Base-by-base conservation (phyloP, 352 stramenopile species). In the Phytopythium cucurbitacearum region DNA sequence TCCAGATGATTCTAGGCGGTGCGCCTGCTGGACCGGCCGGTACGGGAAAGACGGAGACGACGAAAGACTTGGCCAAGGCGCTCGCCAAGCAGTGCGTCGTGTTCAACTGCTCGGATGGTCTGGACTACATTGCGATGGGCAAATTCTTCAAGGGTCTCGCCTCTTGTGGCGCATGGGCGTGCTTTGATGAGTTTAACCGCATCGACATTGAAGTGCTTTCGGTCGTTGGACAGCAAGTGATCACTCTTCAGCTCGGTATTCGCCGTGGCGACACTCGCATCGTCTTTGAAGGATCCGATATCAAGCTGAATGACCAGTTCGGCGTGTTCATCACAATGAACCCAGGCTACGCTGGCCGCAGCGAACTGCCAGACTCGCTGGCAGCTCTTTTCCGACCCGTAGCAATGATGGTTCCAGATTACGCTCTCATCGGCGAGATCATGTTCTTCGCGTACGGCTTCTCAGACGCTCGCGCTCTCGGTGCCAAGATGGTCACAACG, bases 251-350 rank as follows among this genome's bases (percentile, higher is more conserved):
- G 58, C 84, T 97, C 37, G 93, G 86, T 5, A 96, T 96, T 62
- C 75, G 85, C 13, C 81, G 86, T 13, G 71, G 85, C 40, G 79
- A 95, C 45, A 91, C 96, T 57, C 67, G 91, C 0, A 96, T 97
- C 45, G 62, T 97, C 32, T 98, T 98, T 59, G 92, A 97, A 69
- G 94, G 89, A 50, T 97, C 87, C 1, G 91, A 98, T 36, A 98
- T 98, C 41, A 75, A 79, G 0, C 85, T 98, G 52, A 96, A 96
- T 41, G 71, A 83, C 9, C 85, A 98, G 53, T 98, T 98, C 55
- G 91, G 86, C 1, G 90, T 98, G 4, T 98, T 97, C 57, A 98
- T 98, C 57, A 98, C 93, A 0, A 98, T 98, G 93, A 98, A 98
- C 67, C 93, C 93, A 2, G 93, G 85, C 5, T 98, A 98, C 60